Evolutionary conservation across 108 stramenopile genomes (phyloP), one percentile per base, ranked within the genome.

Genomic region (Conticribra guillardii): DNA sequence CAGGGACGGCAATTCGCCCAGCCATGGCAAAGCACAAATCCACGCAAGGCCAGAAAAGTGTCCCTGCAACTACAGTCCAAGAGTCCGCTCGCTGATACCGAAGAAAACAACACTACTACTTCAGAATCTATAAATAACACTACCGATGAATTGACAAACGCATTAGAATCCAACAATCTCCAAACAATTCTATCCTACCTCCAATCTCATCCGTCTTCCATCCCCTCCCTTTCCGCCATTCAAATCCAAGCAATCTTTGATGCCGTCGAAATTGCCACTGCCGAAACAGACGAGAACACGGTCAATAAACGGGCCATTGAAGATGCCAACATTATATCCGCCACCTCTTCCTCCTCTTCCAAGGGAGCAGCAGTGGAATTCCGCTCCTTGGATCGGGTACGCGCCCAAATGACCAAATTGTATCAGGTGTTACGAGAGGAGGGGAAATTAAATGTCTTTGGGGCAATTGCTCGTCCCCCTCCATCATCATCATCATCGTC

Each of bases 401-500:
- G 93, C 14, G 69, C 69, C 1, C 87, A 89, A 76, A 94, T 94
- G 93, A 84, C 93, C 5, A 64, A 82, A 19, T 80, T 94, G 75
- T 94, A 94, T 63, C 28, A 69, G n/a, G 50, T 79, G 15, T 41
- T 90, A 26, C 62, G 82, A 45, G 84, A 85, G 4, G 67, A 48
- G 1, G 84, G 82, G 17, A 60, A 84, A 48, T 62, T 94, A 47
- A 50, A 56, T 0, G 55, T 85, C 1, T 94, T 85, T 72, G 93
- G 93, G 28, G 84, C 90, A 0, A 58, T 85, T 31, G 71, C 70
- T 24, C 80, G 80, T 5, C 27, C 33, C 2, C 67, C 71, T 16
- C 71, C 70, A 0, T 45, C 58, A 11, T 21, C 71, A 8, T 58
- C 60, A 2, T 47, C 27, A 46, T 63, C 32, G n/a, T 0, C 14